Evolutionary conservation across 306 rosid genomes (phyloP), one percentile per base, ranked within the genome.

Genomic region (Castanopsis chinensis): DNA sequence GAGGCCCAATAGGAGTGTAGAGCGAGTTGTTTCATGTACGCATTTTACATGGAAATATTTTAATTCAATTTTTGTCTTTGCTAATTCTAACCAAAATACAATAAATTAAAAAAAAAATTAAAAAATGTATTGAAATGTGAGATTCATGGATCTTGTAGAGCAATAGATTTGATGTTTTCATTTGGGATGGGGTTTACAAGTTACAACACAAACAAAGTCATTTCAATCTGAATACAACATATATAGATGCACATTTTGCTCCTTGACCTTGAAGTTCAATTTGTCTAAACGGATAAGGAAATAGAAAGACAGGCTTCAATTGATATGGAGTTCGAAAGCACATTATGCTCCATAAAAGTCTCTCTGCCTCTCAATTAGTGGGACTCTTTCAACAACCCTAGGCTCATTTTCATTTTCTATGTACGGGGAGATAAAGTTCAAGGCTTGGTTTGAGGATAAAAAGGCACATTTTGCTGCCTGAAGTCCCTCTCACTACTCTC

Each of bases 61-160:
- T 83, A 82, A 85, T 84, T 88, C 88, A 86, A 87, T 93, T 89
- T 93, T 89, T 10, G 91, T 76, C 82, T 83, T 83, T 65, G 68
- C 73, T 58, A 72, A 81, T 80, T 51, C 73, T 41, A 56, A 76
- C 9, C 70, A 49, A 74, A 82, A 78, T 63, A 18, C 20, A 17
- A 75, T 33, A 23, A 61, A 68, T 77, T 52, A 20, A 33, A 32
- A 65, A 82, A 32, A 27, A 18, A 37, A 28, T 58, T 49, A 19
- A 45, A 49, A 80, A 75, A 33, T 15, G 28, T 65, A 74, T 80
- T 61, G 28, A 20, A 80, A 33, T 10, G 37, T 79, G 78, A 14
- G 72, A 72, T 60, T 45, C 33, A 1, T 35, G 68, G 45, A 53
- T 37, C 43, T 51, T 63, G 45, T 21, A 73, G 45, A 73, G 57